A percentile compares a stretch with the other conserved stretches of the same genome.
Conservation (phyloP, 2,329 filamentous ascomycete genomes). For the Zasmidium citrigriseum region DNA sequence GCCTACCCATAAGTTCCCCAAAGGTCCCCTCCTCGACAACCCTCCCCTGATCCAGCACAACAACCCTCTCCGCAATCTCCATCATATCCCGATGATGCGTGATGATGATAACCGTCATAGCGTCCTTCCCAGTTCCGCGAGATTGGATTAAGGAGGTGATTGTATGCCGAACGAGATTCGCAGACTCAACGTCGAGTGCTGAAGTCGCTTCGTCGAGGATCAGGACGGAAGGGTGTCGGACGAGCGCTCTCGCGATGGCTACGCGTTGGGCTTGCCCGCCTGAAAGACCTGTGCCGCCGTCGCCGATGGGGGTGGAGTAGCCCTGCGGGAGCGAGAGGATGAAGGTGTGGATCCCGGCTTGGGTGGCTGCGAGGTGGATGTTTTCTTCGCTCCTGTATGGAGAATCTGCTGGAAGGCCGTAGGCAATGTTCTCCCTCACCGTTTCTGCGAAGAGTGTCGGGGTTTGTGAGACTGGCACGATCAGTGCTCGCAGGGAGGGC, state of each 20-base stretch:
- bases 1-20: slow-evolving; percentile 54
- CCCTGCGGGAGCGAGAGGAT: slow-evolving; percentile 69
- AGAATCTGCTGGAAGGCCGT: slow-evolving; percentile 65
- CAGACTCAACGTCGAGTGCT: slow-evolving; percentile 71
- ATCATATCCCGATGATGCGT: slow-evolving; percentile 89
- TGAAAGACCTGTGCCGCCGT: slow-evolving; percentile 71
- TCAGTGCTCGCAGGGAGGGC: slow-evolving; percentile 58
- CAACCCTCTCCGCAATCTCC: slow-evolving; percentile 70
- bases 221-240: slow-evolving; percentile 69
- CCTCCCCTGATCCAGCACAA: slow-evolving; percentile 69
- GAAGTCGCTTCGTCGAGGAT: slow-evolving; percentile 87
- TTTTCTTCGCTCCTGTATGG: slow-evolving; percentile 46
- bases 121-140: slow-evolving; percentile 16
- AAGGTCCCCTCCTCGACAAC: slow-evolving; percentile 69
- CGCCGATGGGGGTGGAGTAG: slow-evolving; percentile 74
- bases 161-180: slow-evolving; percentile 64
- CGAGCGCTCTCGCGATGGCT: slow-evolving; percentile 76
- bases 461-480: slow-evolving; percentile 69
- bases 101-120: slow-evolving; percentile 73
- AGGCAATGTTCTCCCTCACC: slow-evolving; percentile 78
- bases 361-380: slow-evolving; percentile 53
- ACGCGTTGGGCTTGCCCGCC: slow-evolving; percentile 83
- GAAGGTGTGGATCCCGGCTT: slow-evolving; percentile 74
- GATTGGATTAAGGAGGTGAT: slow-evolving; percentile 55
- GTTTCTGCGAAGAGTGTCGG: slow-evolving; percentile 77